Percentiles rank a stretch among this genome's conserved stretches.
Conservation (phyloP, 169 alveolate species). For the Cystoisospora suis region DNA sequence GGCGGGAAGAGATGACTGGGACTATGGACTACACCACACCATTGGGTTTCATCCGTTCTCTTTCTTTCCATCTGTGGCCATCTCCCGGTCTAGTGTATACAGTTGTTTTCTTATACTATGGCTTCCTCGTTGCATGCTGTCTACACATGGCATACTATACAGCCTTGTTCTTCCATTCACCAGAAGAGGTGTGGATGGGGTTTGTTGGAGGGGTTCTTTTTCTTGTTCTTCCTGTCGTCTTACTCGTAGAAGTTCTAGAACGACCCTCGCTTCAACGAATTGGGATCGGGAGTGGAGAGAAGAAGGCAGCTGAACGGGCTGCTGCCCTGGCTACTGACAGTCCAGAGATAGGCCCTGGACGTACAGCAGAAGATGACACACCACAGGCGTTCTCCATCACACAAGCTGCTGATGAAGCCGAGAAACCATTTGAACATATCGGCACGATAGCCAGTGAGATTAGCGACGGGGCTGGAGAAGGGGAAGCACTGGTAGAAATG, state of each 20-base stretch:
- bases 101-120: not conserved
- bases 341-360: no score
- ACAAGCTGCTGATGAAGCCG: no score
- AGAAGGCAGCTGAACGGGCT: slow-evolving; percentile 9
- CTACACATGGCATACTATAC: slow-evolving; percentile 40
- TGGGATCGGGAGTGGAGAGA: slow-evolving; percentile 40
- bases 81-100: not conserved
- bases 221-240: slow-evolving; percentile 27
- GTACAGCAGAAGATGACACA: not conserved
- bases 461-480: no score
- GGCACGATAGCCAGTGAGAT: no score
- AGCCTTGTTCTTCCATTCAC: slow-evolving; percentile 35
- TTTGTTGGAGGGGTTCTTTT: slow-evolving; percentile 3
- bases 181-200: slow-evolving; percentile 32
- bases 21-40: not conserved
- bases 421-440: no score
- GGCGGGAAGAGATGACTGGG: not conserved
- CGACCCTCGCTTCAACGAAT: slow-evolving; percentile 23
- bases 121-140: slow-evolving; percentile 20
- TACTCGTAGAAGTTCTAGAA: not conserved
- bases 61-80: not conserved
- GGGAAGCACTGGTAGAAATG: no score
- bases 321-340: slow-evolving; percentile 27
- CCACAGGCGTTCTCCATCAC: no score
- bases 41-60: not conserved